Conservation (phyloP, 2,329 filamentous ascomycete genomes). For the Penicillium brasilianum region DNA sequence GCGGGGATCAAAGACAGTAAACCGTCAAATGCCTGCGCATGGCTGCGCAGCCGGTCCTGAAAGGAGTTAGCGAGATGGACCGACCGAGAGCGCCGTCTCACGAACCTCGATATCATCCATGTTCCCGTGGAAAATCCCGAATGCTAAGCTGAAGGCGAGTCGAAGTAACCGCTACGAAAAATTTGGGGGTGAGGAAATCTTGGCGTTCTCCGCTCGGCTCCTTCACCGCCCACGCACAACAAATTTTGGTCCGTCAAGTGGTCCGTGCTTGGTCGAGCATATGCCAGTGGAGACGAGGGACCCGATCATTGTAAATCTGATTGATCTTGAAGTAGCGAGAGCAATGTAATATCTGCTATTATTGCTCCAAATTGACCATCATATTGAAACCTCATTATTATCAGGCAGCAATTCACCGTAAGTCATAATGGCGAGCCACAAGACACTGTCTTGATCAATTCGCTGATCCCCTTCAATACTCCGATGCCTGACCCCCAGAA, state of each 20-base stretch:
- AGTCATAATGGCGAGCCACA: conserved; percentile 1
- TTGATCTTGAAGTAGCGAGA: neutral
- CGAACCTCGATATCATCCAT: conserved; percentile 50
- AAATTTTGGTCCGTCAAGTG: conserved; percentile 23
- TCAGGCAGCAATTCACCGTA: neutral
- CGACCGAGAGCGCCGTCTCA: conserved; percentile 15
- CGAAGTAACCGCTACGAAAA: conserved; percentile 39
- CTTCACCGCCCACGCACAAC: conserved; percentile 34
- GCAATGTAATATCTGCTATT: no score
- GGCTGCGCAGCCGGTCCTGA: conserved; percentile 56
- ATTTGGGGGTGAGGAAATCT: conserved; percentile 48
- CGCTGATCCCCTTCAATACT: neutral
- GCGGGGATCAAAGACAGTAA: conserved; percentile 86
- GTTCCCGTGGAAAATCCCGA: conserved; percentile 22
- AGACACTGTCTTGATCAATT: neutral
- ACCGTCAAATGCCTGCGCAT: conserved; percentile 80
- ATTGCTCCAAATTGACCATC: neutral
- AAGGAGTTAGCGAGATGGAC: conserved; percentile 25
- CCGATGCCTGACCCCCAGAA: neutral
- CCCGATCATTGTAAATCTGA: neutral
- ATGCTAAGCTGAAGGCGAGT: conserved; percentile 11
- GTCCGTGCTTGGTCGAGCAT: conserved; percentile 19
- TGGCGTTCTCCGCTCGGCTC: conserved; percentile 44
- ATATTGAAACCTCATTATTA: neutral
- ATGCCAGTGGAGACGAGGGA: neutral